Conservation (phyloP, 495 filamentous ascomycete species). For the Podospora sp. region DNA sequence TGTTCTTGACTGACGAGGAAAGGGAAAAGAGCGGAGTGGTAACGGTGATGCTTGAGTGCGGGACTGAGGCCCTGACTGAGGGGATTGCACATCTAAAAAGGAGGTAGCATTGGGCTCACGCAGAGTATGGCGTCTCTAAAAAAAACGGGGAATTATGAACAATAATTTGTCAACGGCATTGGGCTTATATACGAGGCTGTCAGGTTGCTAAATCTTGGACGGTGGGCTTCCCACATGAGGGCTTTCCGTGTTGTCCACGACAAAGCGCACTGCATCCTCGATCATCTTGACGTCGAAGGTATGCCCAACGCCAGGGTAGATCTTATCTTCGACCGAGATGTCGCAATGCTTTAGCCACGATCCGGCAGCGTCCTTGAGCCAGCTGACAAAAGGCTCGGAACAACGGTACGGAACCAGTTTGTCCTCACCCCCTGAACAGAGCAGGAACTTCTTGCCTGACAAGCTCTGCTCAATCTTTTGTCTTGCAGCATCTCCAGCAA, state of each 20-base stretch:
- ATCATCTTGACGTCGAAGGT: constrained; percentile 73
- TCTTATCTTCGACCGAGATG: constrained; percentile 68
- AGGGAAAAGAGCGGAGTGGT: constrained; percentile 38
- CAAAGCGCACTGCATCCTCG: constrained; percentile 66
- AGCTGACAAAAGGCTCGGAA: constrained; percentile 67
- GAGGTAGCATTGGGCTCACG: neutral
- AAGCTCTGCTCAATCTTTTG: constrained; percentile 55
- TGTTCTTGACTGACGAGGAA: constrained; percentile 45
- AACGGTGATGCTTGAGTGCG: constrained; percentile 27
- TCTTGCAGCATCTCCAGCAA: constrained; percentile 20
- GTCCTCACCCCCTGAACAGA: constrained; percentile 75
- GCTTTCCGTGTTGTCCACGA: constrained; percentile 53
- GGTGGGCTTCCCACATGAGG: constrained; percentile 1
- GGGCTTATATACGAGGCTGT: neutral
- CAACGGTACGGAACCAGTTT: constrained; percentile 81
- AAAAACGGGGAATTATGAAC: no score
- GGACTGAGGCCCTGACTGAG: constrained; percentile 40
- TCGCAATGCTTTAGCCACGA: constrained; percentile 61
- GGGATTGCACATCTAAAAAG: constrained; percentile 16
- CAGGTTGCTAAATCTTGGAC: constrained; percentile 27
- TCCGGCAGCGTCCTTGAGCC: constrained; percentile 64
- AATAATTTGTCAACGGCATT: no score
- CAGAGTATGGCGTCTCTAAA: no score
- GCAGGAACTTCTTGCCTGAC: constrained; percentile 73
- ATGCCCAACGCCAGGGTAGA: constrained; percentile 74